phyloP scores from a whole-genome alignment of 176 grass and related monocot species.

The Thinopyrum elongatum region DNA sequence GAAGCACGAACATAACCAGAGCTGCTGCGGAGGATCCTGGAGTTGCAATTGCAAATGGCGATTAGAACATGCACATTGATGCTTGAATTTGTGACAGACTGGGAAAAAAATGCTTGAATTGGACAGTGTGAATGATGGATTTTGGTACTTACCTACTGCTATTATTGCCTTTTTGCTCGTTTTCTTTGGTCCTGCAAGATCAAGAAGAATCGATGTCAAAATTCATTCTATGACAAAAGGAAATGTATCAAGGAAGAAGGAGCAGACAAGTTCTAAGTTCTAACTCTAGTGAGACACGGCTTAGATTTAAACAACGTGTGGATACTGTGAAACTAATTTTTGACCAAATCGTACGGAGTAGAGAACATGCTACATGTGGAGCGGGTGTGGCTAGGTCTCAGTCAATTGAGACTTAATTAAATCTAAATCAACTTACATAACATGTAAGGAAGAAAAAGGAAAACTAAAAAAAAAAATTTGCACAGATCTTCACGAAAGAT shows the following conservation, averaged over 20 bases:
- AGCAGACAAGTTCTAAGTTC: background rate
- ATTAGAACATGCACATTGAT: background rate
- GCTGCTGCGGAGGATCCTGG: slow-evolving; percentile 23
- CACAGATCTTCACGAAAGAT: too few species aligned
- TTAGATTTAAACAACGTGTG: background rate
- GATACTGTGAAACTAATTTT: background rate
- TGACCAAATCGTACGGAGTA: too few species aligned
- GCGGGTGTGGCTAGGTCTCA: too few species aligned
- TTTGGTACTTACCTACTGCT: slow-evolving; percentile 19
- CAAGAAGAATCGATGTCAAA: background rate
- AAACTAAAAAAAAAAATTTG: too few species aligned
- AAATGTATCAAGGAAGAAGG: background rate
- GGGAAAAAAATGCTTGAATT: background rate
- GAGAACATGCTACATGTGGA: background rate
- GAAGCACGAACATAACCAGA: slow-evolving; percentile 13
- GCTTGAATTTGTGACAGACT: background rate
- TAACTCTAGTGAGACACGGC: background rate
- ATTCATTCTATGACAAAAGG: background rate
- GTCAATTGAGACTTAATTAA: too few species aligned
- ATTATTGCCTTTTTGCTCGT: background rate
- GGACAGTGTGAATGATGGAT: background rate
- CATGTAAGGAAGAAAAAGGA: too few species aligned
- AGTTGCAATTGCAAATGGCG: background rate
- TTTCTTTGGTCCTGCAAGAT: slow-evolving; percentile 11
- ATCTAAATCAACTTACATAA: too few species aligned